Percentiles rank a stretch among this genome's conserved stretches.
Evolutionary conservation across 805 yeast genomes (phyloP).

Genomic region (Cyberlindnera americana): DNA sequence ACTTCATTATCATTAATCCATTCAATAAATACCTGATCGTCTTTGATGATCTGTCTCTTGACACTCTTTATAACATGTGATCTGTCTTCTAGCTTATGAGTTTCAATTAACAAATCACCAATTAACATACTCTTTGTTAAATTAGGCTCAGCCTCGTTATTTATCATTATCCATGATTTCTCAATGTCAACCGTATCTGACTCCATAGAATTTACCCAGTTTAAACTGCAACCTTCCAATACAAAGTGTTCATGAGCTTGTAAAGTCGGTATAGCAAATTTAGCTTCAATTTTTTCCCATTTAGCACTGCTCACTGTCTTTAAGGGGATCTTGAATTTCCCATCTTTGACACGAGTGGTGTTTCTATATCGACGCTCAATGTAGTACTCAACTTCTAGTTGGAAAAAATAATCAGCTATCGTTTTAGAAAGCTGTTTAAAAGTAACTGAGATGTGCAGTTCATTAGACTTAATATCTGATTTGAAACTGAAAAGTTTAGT

Average conservation of each 20-base stretch:
- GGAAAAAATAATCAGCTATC: constrained; percentile 24
- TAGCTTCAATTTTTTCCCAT: constrained; percentile 22
- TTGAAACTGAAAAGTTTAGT: constrained; percentile 29
- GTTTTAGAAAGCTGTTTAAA: constrained; percentile 27
- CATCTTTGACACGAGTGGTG: constrained; percentile 29
- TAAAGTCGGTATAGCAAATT: constrained; percentile 20
- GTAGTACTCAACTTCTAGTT: constrained; percentile 31
- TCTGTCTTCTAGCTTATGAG: background rate
- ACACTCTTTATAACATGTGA: constrained; percentile 3
- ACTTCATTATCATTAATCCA: constrained; percentile 22
- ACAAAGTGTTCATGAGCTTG: constrained; percentile 25
- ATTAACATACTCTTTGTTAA: constrained; percentile 17
- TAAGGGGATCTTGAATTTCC: constrained; percentile 32
- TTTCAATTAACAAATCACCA: constrained; percentile 26
- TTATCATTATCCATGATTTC: constrained; percentile 27
- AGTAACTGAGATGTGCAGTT: constrained; percentile 20
- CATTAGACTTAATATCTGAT: constrained; percentile 23
- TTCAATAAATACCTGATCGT: constrained; percentile 19
- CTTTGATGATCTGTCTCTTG: constrained; percentile 7
- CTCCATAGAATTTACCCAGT: constrained; percentile 11
- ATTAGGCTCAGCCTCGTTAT: background rate
- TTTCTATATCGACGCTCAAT: constrained; percentile 33
- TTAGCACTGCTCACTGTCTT: constrained; percentile 9
- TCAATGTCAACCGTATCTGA: constrained; percentile 19
- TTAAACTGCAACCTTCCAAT: constrained; percentile 15